phyloP scores from a whole-genome alignment of 345 rosid genomes.

The Gynandropsis gynandra region DNA sequence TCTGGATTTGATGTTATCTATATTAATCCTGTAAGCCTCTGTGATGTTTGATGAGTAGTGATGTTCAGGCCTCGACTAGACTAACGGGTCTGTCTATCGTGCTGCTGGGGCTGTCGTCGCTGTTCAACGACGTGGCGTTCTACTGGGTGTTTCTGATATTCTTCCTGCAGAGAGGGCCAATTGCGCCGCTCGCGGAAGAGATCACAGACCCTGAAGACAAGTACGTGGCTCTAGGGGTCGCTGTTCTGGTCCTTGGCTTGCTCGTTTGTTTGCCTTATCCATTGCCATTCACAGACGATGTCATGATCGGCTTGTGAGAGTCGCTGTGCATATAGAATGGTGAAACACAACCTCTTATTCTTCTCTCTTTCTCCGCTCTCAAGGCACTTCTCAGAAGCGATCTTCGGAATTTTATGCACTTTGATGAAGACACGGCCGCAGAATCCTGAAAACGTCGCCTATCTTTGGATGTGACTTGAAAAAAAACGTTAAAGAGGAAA shows the following conservation, averaged over 20 bases:
- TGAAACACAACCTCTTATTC: too few species aligned
- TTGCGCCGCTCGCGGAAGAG: slow-evolving; percentile 78
- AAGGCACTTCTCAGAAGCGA: too few species aligned
- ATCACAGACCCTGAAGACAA: slow-evolving; percentile 58
- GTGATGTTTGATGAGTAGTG: background rate
- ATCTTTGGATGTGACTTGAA: too few species aligned
- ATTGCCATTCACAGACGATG: slow-evolving; percentile 56
- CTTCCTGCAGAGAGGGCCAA: slow-evolving; percentile 83
- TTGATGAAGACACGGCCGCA: too few species aligned
- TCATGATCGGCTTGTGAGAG: slow-evolving; percentile 31
- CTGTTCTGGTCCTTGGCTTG: slow-evolving; percentile 62
- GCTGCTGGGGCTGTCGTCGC: slow-evolving; percentile 69
- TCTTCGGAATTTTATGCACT: too few species aligned
- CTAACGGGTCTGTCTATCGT: slow-evolving; percentile 54
- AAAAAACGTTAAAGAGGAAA: too few species aligned
- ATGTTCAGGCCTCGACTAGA: slow-evolving; percentile 78
- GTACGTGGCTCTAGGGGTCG: slow-evolving; percentile 52
- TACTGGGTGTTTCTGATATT: slow-evolving; percentile 84
- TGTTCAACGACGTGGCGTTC: slow-evolving; percentile 79
- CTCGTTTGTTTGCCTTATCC: slow-evolving; percentile 83
- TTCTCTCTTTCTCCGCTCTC: too few species aligned
- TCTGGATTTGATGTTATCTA: too few species aligned
- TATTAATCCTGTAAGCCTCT: background rate
- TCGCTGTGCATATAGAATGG: too few species aligned
- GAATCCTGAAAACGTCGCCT: too few species aligned